Base-by-base conservation (phyloP, 495 filamentous ascomycete genomes). In the Amphirosellinia nigrospora region DNA sequence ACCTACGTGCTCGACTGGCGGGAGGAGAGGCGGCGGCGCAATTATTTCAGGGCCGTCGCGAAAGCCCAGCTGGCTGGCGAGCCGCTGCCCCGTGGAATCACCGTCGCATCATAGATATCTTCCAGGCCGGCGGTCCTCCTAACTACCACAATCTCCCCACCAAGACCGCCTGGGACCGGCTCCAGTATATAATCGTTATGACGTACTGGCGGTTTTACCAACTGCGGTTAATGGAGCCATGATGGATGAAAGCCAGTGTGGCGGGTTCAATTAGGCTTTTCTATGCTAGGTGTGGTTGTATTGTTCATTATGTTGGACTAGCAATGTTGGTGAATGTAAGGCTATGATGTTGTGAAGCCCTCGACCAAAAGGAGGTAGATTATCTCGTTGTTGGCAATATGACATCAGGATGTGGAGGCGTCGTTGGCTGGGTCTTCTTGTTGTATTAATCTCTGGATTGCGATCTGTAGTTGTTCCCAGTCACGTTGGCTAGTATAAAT, bases 191-290 rank as follows among this genome's bases (percentile, higher is more conserved):
- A 46, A 10, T 43, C 1, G 63, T 53, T 28, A 1, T 38, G 28
- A 50, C 48, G 28, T 19, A 52, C 8, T 66, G 48, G 45, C 45
- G 63, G 0, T 66, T 52, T 30, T 66, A 45, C 3, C 63, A 53
- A n/a, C 45, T 55, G 28, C 15, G 45, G 28, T 11, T 50, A n/a
- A 28, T 66, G 43, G 48, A 66, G 63, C 63, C 60, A 15, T 63
- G 59, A 62, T 32, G 26, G 5, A 19, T 32, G 28, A 56, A 16
- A 7, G 28, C 2, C 9, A 9, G 16, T 10, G 52, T 34, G 16
- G 28, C 2, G 16, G 19, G 28, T 56, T 13, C 1, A 23, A 26
- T 10, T 3, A 30, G 26, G 50, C 9, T n/a, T 1, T n/a, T 30
- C 19, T 3, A 1, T 53, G 26, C 7, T 53, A 7, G 8, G 21